These are phyloP conservation scores for Sugiyamaella floridensis DNA, from an alignment of 805 yeast genomes.

Conservation along the genomic window DNA sequence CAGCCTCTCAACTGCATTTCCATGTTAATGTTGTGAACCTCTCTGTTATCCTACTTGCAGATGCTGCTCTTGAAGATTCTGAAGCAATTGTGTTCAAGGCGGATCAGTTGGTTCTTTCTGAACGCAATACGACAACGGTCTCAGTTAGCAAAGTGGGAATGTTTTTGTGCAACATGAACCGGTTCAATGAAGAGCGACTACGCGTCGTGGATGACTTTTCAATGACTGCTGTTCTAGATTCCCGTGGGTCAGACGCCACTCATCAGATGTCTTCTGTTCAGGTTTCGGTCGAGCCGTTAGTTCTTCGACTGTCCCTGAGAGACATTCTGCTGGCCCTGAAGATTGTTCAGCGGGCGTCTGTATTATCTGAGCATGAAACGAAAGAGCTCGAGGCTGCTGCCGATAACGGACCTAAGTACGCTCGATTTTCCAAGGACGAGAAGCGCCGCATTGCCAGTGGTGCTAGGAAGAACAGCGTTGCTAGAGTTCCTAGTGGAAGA, in stretches of 20 bases:
- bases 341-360: slow-evolving; percentile 67
- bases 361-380: slow-evolving; percentile 33
- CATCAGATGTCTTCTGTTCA: slow-evolving; percentile 58
- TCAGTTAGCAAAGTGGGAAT: slow-evolving; percentile 77
- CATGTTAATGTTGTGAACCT: slow-evolving; percentile 67
- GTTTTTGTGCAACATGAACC: slow-evolving; percentile 72
- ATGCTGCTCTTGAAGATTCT: slow-evolving; percentile 58
- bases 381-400: not conserved
- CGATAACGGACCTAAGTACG: slow-evolving; percentile 12
- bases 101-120: slow-evolving; percentile 65
- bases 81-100: slow-evolving; percentile 89
- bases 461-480: not conserved
- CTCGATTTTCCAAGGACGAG: slow-evolving; percentile 13
- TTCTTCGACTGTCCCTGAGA: slow-evolving; percentile 74
- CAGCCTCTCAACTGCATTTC: slow-evolving; percentile 14
- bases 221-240: slow-evolving; percentile 64
- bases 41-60: slow-evolving; percentile 72
- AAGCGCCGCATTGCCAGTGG: slow-evolving; percentile 8
- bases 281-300: slow-evolving; percentile 68
- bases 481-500: not conserved
- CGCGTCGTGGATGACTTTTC: slow-evolving; percentile 87
- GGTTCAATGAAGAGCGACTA: slow-evolving; percentile 52
- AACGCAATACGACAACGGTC: slow-evolving; percentile 58
- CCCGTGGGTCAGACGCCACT: slow-evolving; percentile 54
- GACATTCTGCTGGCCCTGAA: slow-evolving; percentile 76